Conservation (phyloP, 306 rosid species). For the Rubus parviflorus region DNA sequence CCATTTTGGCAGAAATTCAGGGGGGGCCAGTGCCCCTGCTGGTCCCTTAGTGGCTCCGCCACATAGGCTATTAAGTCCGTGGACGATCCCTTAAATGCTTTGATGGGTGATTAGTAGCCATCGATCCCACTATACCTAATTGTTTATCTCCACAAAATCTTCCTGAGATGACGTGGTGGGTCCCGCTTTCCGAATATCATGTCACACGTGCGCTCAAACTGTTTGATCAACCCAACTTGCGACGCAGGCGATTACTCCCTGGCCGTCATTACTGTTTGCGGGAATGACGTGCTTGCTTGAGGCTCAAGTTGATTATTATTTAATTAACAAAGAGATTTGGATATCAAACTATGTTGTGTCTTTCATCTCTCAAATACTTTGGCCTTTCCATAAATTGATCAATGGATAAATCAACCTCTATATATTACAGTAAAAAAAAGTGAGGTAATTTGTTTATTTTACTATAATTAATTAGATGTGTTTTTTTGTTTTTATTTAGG, state of each 20-base stretch:
- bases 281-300: constrained; percentile 32
- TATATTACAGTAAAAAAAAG: too few species aligned
- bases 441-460: too few species aligned
- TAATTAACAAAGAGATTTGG: constrained; percentile 17
- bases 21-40: too few species aligned
- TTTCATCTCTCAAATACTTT: not conserved
- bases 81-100: constrained; percentile 10
- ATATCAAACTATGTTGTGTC: not conserved
- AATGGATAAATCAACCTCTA: too few species aligned
- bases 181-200: not conserved
- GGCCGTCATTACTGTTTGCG: too few species aligned
- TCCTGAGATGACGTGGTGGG: constrained; percentile 17
- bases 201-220: constrained; percentile 15
- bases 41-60: too few species aligned
- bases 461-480: too few species aligned
- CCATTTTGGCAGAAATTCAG: too few species aligned
- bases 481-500: too few species aligned
- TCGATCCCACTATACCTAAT: not conserved
- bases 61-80: not conserved
- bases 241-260: not conserved
- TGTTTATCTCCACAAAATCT: constrained; percentile 17
- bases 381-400: not conserved
- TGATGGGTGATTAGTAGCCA: not conserved
- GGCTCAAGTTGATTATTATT: constrained; percentile 31
- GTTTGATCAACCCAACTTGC: not conserved